A percentile compares a stretch with the other conserved stretches of the same genome.
Evolutionary conservation across 805 yeast species (phyloP).

Genomic region (Candida ulmi): DNA sequence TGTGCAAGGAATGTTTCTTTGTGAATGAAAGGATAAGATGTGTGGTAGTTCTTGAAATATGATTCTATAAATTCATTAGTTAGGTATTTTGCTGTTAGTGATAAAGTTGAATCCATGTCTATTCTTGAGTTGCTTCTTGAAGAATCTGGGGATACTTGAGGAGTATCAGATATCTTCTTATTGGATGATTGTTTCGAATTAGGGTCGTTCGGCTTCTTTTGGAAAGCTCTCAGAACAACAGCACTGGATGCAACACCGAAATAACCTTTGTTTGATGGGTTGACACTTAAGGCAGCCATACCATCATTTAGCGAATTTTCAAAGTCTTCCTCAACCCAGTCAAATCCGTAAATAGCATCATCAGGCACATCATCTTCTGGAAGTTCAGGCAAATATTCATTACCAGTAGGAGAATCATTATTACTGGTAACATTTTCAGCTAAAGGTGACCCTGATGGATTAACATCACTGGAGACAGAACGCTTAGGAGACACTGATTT

Average conservation of each 20-base stretch:
- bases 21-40: constrained; percentile 56
- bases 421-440: not conserved
- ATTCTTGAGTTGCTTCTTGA: constrained; percentile 20
- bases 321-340: constrained; percentile 52
- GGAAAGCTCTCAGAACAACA: constrained; percentile 42
- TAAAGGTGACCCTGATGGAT: not conserved
- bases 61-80: constrained; percentile 37
- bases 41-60: constrained; percentile 55
- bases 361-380: constrained; percentile 34
- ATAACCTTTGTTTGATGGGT: constrained; percentile 53
- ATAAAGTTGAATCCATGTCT: constrained; percentile 21
- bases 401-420: constrained; percentile 3
- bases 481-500: constrained; percentile 4
- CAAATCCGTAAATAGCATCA: constrained; percentile 47
- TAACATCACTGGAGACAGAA: not conserved
- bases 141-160: not conserved
- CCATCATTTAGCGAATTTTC: constrained; percentile 42
- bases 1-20: constrained; percentile 47
- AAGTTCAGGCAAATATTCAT: constrained; percentile 21
- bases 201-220: constrained; percentile 27
- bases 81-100: constrained; percentile 23
- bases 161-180: not conserved
- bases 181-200: not conserved
- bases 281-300: constrained; percentile 55
- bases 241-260: constrained; percentile 62